These are phyloP conservation scores for Leccinum imitatum DNA, from an alignment of 768 basidiomycete genomes.

Conservation along the genomic window DNA sequence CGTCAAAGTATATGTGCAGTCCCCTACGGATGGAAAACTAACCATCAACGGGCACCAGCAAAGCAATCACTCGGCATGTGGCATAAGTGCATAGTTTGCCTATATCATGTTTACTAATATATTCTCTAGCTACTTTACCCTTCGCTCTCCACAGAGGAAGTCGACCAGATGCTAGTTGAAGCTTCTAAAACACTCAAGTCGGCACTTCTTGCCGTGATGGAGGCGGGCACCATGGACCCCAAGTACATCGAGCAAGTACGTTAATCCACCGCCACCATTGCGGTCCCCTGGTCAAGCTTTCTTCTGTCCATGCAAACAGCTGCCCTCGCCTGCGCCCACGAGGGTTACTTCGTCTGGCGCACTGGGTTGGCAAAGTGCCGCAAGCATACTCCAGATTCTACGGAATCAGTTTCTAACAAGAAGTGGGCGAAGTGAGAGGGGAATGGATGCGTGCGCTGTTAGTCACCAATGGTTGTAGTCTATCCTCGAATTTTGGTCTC, in stretches of 20 bases:
- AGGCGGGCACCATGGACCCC: background rate
- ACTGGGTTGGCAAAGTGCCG: background rate
- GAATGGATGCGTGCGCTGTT: too few species aligned
- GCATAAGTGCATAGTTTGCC: background rate
- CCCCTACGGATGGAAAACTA: background rate
- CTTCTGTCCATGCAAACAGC: background rate
- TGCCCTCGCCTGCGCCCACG: background rate
- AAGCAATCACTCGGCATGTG: background rate
- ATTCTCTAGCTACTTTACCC: background rate
- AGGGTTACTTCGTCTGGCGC: background rate
- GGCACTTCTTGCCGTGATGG: background rate
- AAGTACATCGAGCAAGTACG: background rate
- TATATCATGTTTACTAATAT: background rate
- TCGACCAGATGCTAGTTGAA: background rate
- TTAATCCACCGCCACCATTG: background rate
- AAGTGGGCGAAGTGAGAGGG: background rate
- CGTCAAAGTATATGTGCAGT: background rate
- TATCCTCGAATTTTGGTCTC: too few species aligned
- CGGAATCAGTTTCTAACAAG: background rate
- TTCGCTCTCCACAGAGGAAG: background rate
- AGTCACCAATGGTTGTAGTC: too few species aligned
- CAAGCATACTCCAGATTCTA: background rate
- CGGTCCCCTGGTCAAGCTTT: background rate
- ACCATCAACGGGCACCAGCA: background rate
- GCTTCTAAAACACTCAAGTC: background rate